A percentile compares a stretch with the other conserved stretches of the same genome.
Conservation (phyloP, 306 rosid species). For the Prinsepia uniflora region DNA sequence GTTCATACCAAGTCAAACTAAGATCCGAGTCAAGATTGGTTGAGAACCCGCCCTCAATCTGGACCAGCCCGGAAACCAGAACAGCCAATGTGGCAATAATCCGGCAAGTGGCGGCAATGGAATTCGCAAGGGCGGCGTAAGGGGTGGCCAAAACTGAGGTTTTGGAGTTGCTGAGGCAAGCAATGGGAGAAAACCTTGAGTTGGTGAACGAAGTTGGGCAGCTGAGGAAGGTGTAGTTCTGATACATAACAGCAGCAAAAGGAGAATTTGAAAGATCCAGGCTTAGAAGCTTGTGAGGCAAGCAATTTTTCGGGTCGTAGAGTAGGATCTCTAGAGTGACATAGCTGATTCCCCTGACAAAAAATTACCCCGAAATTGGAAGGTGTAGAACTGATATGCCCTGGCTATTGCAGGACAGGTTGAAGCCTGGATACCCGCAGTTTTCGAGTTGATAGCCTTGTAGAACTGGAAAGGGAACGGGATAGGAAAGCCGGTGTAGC, state of each 20-base stretch:
- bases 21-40: constrained; percentile 40
- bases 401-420: constrained; percentile 38
- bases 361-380: constrained; percentile 43
- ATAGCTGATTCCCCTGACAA: constrained; percentile 47
- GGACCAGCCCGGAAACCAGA: constrained; percentile 35
- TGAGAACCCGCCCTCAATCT: constrained; percentile 17
- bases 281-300: constrained; percentile 48
- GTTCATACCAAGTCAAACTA: constrained; percentile 45
- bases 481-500: constrained; percentile 27
- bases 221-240: constrained; percentile 50
- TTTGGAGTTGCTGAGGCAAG: constrained; percentile 63
- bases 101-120: constrained; percentile 42
- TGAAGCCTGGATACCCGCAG: constrained; percentile 70
- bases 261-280: constrained; percentile 57
- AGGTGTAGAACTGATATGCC: constrained; percentile 37
- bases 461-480: constrained; percentile 65
- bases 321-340: constrained; percentile 41
- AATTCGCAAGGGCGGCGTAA: constrained; percentile 29
- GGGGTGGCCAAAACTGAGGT: constrained; percentile 51
- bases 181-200: constrained; percentile 39
- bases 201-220: constrained; percentile 41
- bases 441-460: constrained; percentile 20
- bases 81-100: constrained; percentile 30
- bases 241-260: constrained; percentile 24
- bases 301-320: constrained; percentile 54